These are phyloP conservation scores for Lasiosphaeria hispida DNA, from an alignment of 495 filamentous ascomycete genomes.

Conservation along the genomic window DNA sequence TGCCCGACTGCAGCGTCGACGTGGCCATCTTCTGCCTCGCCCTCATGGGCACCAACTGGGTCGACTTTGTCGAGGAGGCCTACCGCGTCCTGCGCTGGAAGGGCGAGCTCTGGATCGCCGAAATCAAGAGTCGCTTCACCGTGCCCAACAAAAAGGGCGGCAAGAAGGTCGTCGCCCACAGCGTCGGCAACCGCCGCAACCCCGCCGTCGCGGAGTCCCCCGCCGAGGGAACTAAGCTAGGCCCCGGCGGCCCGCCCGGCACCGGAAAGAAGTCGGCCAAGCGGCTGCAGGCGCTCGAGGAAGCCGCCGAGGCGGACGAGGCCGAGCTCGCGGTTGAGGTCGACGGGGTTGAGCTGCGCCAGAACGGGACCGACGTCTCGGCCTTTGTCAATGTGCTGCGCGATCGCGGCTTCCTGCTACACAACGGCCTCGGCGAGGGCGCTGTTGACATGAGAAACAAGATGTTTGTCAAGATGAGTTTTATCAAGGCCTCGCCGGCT, in stretches of 20 bases:
- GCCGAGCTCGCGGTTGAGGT: conserved; percentile 51
- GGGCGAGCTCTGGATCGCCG: conserved; percentile 93
- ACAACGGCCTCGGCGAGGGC: conserved; percentile 48
- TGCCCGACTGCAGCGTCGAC: conserved; percentile 70
- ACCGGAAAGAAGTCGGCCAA: conserved; percentile 52
- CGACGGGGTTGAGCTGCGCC: conserved; percentile 47
- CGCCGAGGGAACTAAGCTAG: neutral
- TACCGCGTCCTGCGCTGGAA: conserved; percentile 83
- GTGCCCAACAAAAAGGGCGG: conserved; percentile 41
- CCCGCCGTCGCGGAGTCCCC: conserved; percentile 6
- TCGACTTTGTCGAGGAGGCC: conserved; percentile 93
- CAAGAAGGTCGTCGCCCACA: conserved; percentile 57
- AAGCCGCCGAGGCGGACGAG: conserved; percentile 46
- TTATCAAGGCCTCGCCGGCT: conserved; percentile 73
- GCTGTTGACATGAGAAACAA: conserved; percentile 81
- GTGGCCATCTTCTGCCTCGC: conserved; percentile 91
- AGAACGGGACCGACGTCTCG: conserved; percentile 77
- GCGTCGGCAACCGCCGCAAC: conserved; percentile 56
- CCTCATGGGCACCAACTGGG: conserved; percentile 98
- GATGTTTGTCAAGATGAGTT: conserved; percentile 97
- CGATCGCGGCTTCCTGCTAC: conserved; percentile 74
- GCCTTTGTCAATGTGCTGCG: conserved; percentile 82
- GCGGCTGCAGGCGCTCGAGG: conserved; percentile 26
- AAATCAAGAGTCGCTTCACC: conserved; percentile 90
- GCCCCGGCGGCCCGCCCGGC: neutral